Percentiles rank a stretch among this genome's conserved stretches.
Evolutionary conservation across 176 grass and related monocot genomes (phyloP).

Genomic region (Paspalum notatum): DNA sequence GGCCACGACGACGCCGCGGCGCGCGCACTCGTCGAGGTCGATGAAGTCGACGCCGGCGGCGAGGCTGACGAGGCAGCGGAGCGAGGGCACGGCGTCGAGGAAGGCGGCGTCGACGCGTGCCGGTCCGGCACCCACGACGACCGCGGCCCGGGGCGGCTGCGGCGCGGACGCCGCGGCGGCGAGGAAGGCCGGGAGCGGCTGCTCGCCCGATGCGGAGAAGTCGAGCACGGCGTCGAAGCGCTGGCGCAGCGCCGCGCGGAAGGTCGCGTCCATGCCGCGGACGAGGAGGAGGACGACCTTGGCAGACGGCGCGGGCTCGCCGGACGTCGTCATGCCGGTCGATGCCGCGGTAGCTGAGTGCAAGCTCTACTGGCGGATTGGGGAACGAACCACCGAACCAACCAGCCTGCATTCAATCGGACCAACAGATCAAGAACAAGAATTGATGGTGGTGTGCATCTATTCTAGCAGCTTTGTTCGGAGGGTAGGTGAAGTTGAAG

Average conservation of each 20-base stretch:
- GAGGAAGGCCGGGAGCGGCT: background rate
- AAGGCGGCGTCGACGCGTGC: background rate
- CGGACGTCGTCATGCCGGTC: background rate
- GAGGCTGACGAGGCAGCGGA: background rate
- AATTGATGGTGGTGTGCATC: too few species aligned
- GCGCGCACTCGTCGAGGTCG: background rate
- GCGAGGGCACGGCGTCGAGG: background rate
- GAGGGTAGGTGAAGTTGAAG: too few species aligned
- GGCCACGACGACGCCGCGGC: background rate
- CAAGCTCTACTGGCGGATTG: too few species aligned
- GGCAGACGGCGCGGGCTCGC: background rate
- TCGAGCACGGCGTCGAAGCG: background rate
- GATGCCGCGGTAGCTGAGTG: too few species aligned
- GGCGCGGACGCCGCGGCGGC: background rate
- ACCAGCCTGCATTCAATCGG: too few species aligned
- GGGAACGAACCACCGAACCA: too few species aligned
- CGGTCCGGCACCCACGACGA: background rate
- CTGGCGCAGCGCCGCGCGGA: background rate
- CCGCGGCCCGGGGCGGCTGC: background rate
- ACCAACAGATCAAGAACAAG: too few species aligned
- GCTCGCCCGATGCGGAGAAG: background rate
- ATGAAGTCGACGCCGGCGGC: background rate
- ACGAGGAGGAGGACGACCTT: background rate
- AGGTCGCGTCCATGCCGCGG: background rate
- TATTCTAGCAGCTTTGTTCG: too few species aligned